Conservation (phyloP, 495 filamentous ascomycete genomes). For the Neurospora africana region DNA sequence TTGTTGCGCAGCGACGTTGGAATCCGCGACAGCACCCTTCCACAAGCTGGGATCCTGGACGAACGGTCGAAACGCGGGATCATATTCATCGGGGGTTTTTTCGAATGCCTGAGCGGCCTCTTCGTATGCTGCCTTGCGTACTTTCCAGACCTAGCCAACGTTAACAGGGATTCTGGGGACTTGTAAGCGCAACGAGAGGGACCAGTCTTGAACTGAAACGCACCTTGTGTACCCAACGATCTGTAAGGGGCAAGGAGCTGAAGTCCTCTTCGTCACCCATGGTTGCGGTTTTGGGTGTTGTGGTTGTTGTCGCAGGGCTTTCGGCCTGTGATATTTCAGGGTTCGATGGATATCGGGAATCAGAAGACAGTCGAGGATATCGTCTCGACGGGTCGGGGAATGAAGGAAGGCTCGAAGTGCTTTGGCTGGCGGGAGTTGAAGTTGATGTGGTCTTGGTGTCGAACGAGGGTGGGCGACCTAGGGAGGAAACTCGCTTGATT, state of each 20-base stretch:
- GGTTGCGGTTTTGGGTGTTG: constrained; percentile 9
- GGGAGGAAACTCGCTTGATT: constrained; percentile 9
- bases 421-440: constrained; percentile 1
- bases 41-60: constrained; percentile 73
- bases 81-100: constrained; percentile 73
- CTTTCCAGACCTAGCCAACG: constrained; percentile 74
- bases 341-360: background rate
- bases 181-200: background rate
- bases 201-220: constrained; percentile 9
- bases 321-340: background rate
- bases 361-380: background rate
- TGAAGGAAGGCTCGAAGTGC: background rate
- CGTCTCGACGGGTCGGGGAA: constrained; percentile 1
- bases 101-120: constrained; percentile 81
- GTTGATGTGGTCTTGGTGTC: background rate
- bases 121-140: constrained; percentile 90
- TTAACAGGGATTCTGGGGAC: constrained; percentile 1
- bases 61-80: constrained; percentile 78
- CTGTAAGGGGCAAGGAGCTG: constrained; percentile 65
- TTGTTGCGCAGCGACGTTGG: constrained; percentile 94
- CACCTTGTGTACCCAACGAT: constrained; percentile 84
- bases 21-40: constrained; percentile 89
- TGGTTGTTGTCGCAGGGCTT: background rate
- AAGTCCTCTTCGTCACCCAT: constrained; percentile 82
- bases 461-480: constrained; percentile 9